Conservation (phyloP, 2,329 filamentous ascomycete genomes). For the Colletotrichum sp. region DNA sequence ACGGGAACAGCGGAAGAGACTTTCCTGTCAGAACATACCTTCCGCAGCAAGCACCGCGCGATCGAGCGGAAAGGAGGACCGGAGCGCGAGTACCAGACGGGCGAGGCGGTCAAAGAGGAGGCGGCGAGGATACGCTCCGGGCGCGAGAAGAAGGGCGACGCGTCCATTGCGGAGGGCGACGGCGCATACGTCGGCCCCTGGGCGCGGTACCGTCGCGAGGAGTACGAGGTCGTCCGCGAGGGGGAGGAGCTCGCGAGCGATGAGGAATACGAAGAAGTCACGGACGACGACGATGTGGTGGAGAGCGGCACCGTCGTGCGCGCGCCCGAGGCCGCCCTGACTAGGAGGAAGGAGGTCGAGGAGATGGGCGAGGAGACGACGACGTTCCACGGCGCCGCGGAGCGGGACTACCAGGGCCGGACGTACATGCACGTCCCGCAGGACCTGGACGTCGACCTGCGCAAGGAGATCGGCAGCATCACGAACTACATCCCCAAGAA, state of each 20-base stretch:
- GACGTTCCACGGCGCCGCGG: conserved; percentile 81
- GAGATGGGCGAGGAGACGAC: conserved; percentile 76
- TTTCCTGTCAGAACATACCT: conserved; percentile 87
- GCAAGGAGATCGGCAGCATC: conserved; percentile 77
- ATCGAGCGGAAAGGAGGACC: conserved; percentile 71
- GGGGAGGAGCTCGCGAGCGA: conserved; percentile 79
- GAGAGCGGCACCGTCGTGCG: conserved; percentile 67
- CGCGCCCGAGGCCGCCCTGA: conserved; percentile 59
- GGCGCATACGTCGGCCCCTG: conserved; percentile 93
- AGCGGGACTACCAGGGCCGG: conserved; percentile 92
- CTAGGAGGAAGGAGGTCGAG: conserved; percentile 62
- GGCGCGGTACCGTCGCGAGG: conserved; percentile 79
- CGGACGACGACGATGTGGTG: conserved; percentile 73
- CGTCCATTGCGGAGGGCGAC: conserved; percentile 83
- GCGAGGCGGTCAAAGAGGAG: conserved; percentile 69
- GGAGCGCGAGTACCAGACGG: conserved; percentile 59
- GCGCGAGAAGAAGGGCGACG: conserved; percentile 84
- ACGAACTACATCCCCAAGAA: conserved; percentile 97
- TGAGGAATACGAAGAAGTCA: conserved; percentile 79
- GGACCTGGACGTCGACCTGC: conserved; percentile 84
- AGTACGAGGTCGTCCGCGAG: conserved; percentile 76
- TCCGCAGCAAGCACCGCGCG: conserved; percentile 85
- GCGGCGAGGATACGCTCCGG: conserved; percentile 72
- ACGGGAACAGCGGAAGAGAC: conserved; percentile 91
- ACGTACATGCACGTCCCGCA: conserved; percentile 98